These are phyloP conservation scores for Sarcodon sp. DNA, from an alignment of 768 basidiomycete species.

Conservation along the genomic window DNA sequence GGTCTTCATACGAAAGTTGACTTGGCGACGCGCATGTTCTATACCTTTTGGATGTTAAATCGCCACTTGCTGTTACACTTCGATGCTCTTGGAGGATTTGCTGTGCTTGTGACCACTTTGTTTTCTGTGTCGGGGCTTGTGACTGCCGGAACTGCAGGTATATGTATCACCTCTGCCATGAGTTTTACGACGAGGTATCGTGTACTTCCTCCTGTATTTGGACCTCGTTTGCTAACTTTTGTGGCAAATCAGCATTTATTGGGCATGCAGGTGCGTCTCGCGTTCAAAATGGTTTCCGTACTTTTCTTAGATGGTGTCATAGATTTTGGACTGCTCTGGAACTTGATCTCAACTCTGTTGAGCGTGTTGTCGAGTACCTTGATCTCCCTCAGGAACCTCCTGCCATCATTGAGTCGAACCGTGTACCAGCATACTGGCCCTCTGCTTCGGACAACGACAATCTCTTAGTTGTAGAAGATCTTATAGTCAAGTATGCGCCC, in stretches of 20 bases:
- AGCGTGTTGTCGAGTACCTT: constrained; percentile 86
- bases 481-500: constrained; percentile 73
- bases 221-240: too few relatives aligned
- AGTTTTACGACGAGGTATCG: constrained; percentile 30
- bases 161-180: constrained; percentile 69
- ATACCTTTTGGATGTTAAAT: constrained; percentile 83
- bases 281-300: background rate
- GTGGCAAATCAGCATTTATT: too few relatives aligned
- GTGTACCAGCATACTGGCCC: constrained; percentile 90
- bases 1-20: constrained; percentile 65
- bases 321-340: constrained; percentile 46
- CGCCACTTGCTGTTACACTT: constrained; percentile 79
- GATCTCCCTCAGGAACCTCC: constrained; percentile 83
- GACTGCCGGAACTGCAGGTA: constrained; percentile 49
- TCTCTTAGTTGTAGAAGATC: constrained; percentile 58
- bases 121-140: constrained; percentile 57
- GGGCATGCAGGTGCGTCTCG: too few relatives aligned
- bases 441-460: constrained; percentile 38
- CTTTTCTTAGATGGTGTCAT: constrained; percentile 33
- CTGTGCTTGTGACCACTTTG: constrained; percentile 64
- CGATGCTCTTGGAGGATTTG: constrained; percentile 61
- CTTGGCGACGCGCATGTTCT: constrained; percentile 79
- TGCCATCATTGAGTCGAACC: constrained; percentile 53
- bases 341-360: constrained; percentile 73
- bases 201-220: too few relatives aligned